These are phyloP conservation scores for Fragaria vesca DNA, from an alignment of 306 rosid species.

Conservation along the genomic window DNA sequence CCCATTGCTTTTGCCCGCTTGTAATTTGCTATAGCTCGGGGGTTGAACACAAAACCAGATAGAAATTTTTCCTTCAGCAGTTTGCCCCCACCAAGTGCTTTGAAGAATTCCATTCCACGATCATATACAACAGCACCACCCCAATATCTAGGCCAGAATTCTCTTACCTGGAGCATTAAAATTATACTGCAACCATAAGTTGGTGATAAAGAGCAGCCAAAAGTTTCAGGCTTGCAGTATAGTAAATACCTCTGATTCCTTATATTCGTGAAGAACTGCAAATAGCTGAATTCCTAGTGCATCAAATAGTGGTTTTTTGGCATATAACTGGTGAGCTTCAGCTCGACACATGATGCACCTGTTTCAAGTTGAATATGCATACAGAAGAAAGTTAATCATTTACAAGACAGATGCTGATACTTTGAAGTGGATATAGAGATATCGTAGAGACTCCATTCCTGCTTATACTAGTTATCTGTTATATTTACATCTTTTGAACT, in stretches of 20 bases:
- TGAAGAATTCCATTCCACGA: constrained; percentile 55
- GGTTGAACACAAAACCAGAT: constrained; percentile 76
- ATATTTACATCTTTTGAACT: background rate
- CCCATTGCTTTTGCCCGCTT: constrained; percentile 75
- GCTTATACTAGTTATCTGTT: background rate
- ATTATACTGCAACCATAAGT: constrained; percentile 22
- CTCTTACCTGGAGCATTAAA: constrained; percentile 52
- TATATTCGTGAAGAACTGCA: constrained; percentile 83
- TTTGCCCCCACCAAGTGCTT: constrained; percentile 89
- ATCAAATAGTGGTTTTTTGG: constrained; percentile 81
- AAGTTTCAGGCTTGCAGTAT: constrained; percentile 22
- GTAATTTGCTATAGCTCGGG: constrained; percentile 69
- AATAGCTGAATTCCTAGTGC: constrained; percentile 78
- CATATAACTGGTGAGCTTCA: constrained; percentile 82
- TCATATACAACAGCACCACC: constrained; percentile 78
- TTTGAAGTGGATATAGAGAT: background rate
- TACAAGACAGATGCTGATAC: constrained; percentile 10
- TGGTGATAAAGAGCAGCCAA: constrained; percentile 18
- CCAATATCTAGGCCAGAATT: constrained; percentile 95
- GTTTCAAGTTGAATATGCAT: constrained; percentile 35
- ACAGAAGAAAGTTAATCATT: constrained; percentile 21
- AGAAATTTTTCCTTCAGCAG: constrained; percentile 74
- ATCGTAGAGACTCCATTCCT: background rate
- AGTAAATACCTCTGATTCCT: constrained; percentile 66
- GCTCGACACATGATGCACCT: constrained; percentile 99